phyloP scores from a whole-genome alignment of 2,329 filamentous ascomycete genomes.

The Talaromyces sp. region DNA sequence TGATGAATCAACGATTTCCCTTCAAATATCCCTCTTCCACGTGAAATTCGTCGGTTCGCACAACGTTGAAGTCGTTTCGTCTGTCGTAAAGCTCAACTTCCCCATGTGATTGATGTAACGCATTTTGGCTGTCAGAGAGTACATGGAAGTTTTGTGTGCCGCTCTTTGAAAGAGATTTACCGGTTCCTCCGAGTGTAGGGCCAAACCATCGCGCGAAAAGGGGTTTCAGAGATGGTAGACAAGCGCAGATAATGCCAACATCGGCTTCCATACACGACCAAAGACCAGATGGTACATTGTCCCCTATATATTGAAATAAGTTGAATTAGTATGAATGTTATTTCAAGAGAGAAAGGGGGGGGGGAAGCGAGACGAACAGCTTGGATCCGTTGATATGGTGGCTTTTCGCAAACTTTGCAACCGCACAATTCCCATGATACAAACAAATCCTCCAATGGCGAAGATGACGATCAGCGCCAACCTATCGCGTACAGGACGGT shows the following conservation, averaged over 20 bases:
- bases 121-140: neutral
- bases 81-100: neutral
- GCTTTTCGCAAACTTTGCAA: neutral
- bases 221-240: neutral
- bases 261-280: slow-evolving; percentile 1
- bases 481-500: neutral
- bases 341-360: neutral
- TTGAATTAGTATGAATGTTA: neutral
- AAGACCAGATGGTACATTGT: neutral
- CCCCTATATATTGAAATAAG: neutral
- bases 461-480: neutral
- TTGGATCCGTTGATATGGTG: neutral
- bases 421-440: neutral
- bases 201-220: neutral
- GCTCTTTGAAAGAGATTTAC: neutral
- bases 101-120: neutral
- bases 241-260: neutral
- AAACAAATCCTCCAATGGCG: slow-evolving; percentile 1
- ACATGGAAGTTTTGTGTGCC: neutral
- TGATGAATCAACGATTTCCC: slow-evolving; percentile 7
- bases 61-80: neutral
- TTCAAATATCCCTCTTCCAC: neutral
- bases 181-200: neutral
- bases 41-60: neutral
- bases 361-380: neutral